Conservation (phyloP, 2,329 filamentous ascomycete genomes). For the Colletotrichum brevisporum region DNA sequence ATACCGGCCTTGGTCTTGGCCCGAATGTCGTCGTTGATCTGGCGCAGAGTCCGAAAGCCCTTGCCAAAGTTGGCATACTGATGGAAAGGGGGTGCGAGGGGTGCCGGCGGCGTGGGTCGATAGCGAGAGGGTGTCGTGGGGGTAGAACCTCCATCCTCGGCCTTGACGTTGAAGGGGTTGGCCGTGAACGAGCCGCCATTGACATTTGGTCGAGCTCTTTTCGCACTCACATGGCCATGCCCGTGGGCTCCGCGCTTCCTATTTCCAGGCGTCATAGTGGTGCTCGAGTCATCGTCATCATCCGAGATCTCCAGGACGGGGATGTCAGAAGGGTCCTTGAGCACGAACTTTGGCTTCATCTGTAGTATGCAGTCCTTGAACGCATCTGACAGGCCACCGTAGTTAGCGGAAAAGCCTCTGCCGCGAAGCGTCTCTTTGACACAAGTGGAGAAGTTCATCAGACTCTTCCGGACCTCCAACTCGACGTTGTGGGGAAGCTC, state of each 20-base stretch:
- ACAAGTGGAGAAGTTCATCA: conserved; percentile 69
- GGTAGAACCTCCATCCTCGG: conserved; percentile 48
- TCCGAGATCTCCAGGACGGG: conserved; percentile 56
- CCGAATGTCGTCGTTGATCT: conserved; percentile 69
- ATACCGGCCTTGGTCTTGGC: conserved; percentile 69
- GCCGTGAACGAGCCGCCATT: conserved; percentile 39
- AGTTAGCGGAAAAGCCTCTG: conserved; percentile 59
- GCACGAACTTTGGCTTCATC: conserved; percentile 62
- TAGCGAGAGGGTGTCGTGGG: conserved; percentile 25
- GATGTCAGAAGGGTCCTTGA: conserved; percentile 55
- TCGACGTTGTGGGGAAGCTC: conserved; percentile 78
- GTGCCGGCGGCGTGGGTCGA: conserved; percentile 36
- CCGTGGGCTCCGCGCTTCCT: conserved; percentile 45
- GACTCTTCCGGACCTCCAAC: conserved; percentile 72
- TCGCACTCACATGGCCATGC: conserved; percentile 34
- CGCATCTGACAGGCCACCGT: conserved; percentile 62
- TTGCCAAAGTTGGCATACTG: conserved; percentile 56
- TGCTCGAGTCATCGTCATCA: conserved; percentile 50
- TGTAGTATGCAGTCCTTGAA: conserved; percentile 65
- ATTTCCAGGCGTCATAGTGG: conserved; percentile 39
- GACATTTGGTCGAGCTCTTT: conserved; percentile 30
- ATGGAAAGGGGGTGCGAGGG: conserved; percentile 51
- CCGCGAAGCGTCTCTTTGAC: conserved; percentile 69
- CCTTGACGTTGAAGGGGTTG: conserved; percentile 49
- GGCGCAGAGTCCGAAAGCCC: conserved; percentile 60